Evolutionary conservation across 2,329 filamentous ascomycete genomes (phyloP).

Genomic region (Aspergillus ustus): DNA sequence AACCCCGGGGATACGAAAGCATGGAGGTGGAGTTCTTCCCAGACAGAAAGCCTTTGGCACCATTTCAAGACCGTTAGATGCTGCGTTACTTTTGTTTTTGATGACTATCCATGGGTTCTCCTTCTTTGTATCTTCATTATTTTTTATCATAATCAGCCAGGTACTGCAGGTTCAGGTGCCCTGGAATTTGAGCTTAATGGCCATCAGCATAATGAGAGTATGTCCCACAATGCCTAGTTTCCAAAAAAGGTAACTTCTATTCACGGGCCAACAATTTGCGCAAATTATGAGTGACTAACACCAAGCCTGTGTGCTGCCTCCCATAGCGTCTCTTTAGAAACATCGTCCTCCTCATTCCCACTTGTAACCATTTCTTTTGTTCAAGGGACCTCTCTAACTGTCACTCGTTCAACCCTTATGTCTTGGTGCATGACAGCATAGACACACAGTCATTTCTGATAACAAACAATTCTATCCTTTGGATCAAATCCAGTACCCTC

Average conservation of each 20-base stretch:
- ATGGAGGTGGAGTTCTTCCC: slow-evolving; percentile 6
- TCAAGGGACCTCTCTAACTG: background rate
- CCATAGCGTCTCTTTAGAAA: background rate
- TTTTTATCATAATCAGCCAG: background rate
- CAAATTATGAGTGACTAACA: background rate
- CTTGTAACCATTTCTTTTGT: background rate
- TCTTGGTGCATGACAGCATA: background rate
- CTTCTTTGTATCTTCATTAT: slow-evolving; percentile 6
- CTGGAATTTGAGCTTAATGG: background rate
- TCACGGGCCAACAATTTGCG: background rate
- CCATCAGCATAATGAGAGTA: background rate
- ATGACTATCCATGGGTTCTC: background rate
- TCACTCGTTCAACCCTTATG: background rate
- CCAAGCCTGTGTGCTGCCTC: background rate
- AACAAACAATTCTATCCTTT: background rate
- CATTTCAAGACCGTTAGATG: slow-evolving; percentile 38
- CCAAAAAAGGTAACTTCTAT: background rate
- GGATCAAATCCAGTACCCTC: background rate
- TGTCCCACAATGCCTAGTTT: background rate
- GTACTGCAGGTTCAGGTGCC: background rate
- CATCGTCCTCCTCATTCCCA: background rate
- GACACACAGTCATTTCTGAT: background rate
- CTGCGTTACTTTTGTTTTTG: background rate
- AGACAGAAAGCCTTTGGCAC: slow-evolving; percentile 37
- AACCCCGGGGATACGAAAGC: slow-evolving; percentile 30